Conservation (phyloP, 2,329 filamentous ascomycete species). For the Trichoderma oligosporum region DNA sequence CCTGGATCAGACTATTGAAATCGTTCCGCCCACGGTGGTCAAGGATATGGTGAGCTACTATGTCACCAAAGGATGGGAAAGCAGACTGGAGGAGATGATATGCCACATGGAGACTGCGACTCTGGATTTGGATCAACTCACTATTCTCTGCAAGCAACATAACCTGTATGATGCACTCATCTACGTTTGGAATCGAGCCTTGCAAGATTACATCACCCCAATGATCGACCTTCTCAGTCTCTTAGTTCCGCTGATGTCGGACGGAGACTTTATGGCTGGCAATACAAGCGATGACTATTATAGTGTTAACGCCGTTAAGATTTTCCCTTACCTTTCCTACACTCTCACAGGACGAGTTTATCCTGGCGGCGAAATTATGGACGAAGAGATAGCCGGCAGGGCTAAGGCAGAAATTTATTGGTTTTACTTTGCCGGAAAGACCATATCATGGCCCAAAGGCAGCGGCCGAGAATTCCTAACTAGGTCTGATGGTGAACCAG, state of each 20-base stretch:
- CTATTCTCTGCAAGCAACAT: conserved; percentile 83
- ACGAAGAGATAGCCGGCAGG: conserved; percentile 65
- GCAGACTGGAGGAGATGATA: conserved; percentile 85
- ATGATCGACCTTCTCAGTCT: conserved; percentile 76
- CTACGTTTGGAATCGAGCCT: conserved; percentile 92
- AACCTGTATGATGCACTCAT: conserved; percentile 91
- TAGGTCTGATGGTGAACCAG: conserved; percentile 49
- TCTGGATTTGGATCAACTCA: conserved; percentile 91
- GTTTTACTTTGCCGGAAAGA: conserved; percentile 85
- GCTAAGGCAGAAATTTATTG: conserved; percentile 89
- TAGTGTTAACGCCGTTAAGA: conserved; percentile 74
- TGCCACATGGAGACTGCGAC: conserved; percentile 88
- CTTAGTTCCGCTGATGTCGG: conserved; percentile 56
- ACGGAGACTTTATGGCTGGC: conserved; percentile 50
- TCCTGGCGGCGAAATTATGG: conserved; percentile 73
- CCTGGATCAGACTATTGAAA: conserved; percentile 68
- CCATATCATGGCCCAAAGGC: conserved; percentile 68
- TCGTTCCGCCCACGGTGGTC: conserved; percentile 75
- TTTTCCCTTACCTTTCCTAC: conserved; percentile 93
- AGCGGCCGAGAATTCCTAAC: conserved; percentile 60
- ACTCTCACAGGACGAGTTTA: conserved; percentile 87
- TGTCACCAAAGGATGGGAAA: conserved; percentile 69
- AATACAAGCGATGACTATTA: conserved; percentile 59
- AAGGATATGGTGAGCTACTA: conserved; percentile 84
- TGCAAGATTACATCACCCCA: conserved; percentile 86